Evolutionary conservation across 768 basidiomycete species (phyloP), one percentile per base, ranked within the genome.

Genomic region (Rhizopogon rudus): DNA sequence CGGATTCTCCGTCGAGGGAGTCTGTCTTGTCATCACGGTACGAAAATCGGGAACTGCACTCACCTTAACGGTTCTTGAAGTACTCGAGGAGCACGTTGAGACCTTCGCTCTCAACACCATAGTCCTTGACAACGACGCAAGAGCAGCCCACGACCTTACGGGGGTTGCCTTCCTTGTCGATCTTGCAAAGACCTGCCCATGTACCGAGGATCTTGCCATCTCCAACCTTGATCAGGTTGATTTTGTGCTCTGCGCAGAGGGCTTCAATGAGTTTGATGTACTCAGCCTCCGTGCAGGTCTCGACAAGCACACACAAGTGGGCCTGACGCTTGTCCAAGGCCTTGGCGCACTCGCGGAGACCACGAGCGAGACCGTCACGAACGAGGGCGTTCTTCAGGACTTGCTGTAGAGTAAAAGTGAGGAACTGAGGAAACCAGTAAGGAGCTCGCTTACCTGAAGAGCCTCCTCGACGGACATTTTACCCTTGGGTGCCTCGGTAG

Each of bases 191-290:
- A 68, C 96, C 95, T 64, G 93, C 94, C 96, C 96, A 98, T 63
- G 89, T 92, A 37, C 96, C 96, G 68, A 99, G 89, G 62, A 96
- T 85, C 78, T 99, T 99, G 68, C 93, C 89, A 74, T 98, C 96
- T 65, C 91, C 91, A 63, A 95, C 92, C 79, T 98, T 98, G 91
- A 99, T 98, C 61, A 99, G 79, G 81, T 94, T 93, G 79, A 98
- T 98, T 77, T 95, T 96, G 86, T 98, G 95, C 79, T 97, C 94
- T 60, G 93, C 90, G 72, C 96, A 98, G 70, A 99, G 93, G 50
- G 96, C 96, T 78, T 98, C 95, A 64, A 99, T 97, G 79, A 99
- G 92, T 81, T 98, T 98, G 85, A 97, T 91, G 83, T 99, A 98
- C 77, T 98, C 96, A 63, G 95, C 91, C 78, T 98, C 96, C 52